A percentile compares a stretch with the other conserved stretches of the same genome.
phyloP scores from a whole-genome alignment of 805 yeast genomes.

The Crinitomyces ghanaensis region DNA sequence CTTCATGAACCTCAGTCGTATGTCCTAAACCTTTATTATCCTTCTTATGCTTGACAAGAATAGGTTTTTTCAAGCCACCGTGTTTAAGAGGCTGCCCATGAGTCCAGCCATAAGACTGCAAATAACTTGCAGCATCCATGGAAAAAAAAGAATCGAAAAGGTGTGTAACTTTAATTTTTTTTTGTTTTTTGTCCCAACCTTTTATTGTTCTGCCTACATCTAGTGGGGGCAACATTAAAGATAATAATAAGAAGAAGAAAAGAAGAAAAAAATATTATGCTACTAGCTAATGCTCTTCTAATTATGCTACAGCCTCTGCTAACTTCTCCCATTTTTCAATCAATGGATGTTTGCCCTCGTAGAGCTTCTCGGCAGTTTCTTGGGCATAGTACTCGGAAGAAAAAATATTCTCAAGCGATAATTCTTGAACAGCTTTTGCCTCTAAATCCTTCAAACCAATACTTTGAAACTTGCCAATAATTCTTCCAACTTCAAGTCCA shows the following conservation, averaged over 20 bases:
- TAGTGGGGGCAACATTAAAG: too few species aligned
- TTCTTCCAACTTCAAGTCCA: slow-evolving; percentile 54
- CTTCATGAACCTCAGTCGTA: slow-evolving; percentile 58
- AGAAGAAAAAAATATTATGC: too few species aligned
- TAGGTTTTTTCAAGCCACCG: slow-evolving; percentile 78
- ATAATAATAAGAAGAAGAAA: too few species aligned
- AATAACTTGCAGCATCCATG: slow-evolving; percentile 69
- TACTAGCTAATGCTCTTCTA: too few species aligned
- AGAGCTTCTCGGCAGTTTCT: too few species aligned
- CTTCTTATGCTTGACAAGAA: slow-evolving; percentile 79
- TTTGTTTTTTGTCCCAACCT: too few species aligned
- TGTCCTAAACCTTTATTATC: slow-evolving; percentile 89
- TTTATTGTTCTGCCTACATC: too few species aligned
- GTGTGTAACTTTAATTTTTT: too few species aligned
- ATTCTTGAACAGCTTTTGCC: slow-evolving; percentile 31
- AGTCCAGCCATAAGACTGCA: slow-evolving; percentile 77
- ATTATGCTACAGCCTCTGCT: too few species aligned
- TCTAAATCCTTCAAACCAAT: slow-evolving; percentile 24
- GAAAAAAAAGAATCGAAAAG: too few species aligned
- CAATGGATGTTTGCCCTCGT: too few species aligned
- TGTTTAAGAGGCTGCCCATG: slow-evolving; percentile 75
- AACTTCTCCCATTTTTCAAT: too few species aligned
- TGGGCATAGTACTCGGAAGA: slow-evolving; percentile 41
- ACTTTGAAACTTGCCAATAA: slow-evolving; percentile 45
- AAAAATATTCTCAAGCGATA: slow-evolving; percentile 48